phyloP scores from a whole-genome alignment of 805 yeast genomes.

The Sugiyamaella boreocaroliniensis region DNA sequence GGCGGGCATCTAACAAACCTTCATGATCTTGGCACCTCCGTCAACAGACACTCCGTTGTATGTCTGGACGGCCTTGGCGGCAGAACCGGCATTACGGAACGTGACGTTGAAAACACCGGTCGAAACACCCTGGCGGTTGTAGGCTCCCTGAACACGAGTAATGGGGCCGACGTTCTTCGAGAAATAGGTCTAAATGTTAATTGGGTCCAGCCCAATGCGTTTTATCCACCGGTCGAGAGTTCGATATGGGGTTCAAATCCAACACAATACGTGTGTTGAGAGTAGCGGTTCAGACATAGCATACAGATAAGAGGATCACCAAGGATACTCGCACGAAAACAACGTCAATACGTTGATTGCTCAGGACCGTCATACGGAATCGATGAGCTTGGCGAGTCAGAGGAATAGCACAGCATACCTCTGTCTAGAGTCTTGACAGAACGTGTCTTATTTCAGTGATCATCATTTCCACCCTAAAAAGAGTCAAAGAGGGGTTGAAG shows the following conservation, averaged over 20 bases:
- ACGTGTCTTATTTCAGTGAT: too few species aligned
- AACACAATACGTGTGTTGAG: not conserved
- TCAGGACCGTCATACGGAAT: too few species aligned
- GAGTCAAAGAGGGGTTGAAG: too few species aligned
- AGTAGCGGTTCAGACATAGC: not conserved
- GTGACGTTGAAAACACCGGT: constrained; percentile 86
- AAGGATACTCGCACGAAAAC: too few species aligned
- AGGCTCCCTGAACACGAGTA: constrained; percentile 59
- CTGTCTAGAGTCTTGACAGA: too few species aligned
- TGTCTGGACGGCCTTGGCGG: constrained; percentile 69
- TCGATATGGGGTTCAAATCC: not conserved
- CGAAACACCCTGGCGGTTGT: constrained; percentile 82
- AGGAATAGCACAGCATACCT: too few species aligned
- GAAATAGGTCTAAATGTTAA: constrained; percentile 69
- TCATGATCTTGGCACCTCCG: constrained; percentile 70
- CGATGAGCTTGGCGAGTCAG: too few species aligned
- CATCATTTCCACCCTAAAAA: too few species aligned
- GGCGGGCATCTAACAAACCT: constrained; percentile 29
- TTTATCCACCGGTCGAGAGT: not conserved
- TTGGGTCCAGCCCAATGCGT: constrained; percentile 1
- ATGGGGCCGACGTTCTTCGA: constrained; percentile 83
- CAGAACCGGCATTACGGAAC: constrained; percentile 63
- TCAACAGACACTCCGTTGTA: constrained; percentile 94
- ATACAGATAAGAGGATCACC: constrained; percentile 1
- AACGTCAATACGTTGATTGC: too few species aligned